phyloP scores from a whole-genome alignment of 2,329 filamentous ascomycete species.

The Fusarium multiceps region DNA sequence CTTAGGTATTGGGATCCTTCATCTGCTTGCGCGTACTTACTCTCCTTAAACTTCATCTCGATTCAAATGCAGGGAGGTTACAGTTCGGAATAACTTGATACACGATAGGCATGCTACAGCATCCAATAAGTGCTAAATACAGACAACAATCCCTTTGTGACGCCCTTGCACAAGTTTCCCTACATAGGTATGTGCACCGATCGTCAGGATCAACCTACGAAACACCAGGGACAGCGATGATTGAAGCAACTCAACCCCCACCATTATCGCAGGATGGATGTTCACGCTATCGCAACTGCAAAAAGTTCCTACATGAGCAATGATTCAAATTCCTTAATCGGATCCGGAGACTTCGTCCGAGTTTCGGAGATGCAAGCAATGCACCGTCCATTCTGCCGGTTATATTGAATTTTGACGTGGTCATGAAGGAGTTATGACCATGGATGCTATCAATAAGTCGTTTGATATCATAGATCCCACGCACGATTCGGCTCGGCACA shows the following conservation, averaged over 20 bases:
- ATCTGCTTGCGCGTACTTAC: conserved; percentile 1
- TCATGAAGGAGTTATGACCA: conserved; percentile 2
- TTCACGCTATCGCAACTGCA: background rate
- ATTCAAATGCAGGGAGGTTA: conserved; percentile 8
- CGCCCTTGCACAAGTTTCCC: background rate
- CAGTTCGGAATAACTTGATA: conserved; percentile 2
- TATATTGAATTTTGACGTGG: conserved; percentile 3
- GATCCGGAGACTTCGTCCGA: conserved; percentile 5
- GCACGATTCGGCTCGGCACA: conserved; percentile 7
- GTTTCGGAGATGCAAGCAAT: background rate
- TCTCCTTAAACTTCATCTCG: conserved; percentile 13
- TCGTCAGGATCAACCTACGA: background rate
- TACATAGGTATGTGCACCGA: background rate
- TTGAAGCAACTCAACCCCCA: background rate
- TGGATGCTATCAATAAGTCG: background rate
- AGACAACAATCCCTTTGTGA: conserved; percentile 1
- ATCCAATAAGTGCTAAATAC: background rate
- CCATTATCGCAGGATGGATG: background rate
- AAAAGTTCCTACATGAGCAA: conserved; percentile 1
- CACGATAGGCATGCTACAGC: background rate
- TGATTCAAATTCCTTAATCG: background rate
- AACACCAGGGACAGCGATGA: conserved; percentile 8
- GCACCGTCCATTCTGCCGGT: conserved; percentile 1
- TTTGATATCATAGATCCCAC: conserved; percentile 12
- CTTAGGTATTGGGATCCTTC: background rate